Base-by-base conservation (phyloP, 371 early-diverging fungal genomes). In the Mortierella sp. region DNA sequence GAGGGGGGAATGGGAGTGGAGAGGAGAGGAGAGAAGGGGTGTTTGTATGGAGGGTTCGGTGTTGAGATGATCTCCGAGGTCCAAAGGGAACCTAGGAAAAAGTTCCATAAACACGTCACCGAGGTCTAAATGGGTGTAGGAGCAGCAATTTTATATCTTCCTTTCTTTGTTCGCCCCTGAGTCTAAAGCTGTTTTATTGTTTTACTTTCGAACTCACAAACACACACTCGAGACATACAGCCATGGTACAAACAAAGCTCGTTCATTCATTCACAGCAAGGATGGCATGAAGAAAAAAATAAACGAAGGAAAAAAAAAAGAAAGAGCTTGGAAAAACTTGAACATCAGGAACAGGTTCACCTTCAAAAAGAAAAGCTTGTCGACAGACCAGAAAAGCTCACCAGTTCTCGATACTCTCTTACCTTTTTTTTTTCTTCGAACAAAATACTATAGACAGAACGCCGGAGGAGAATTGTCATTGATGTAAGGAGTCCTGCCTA, bases 391-490 rank as follows among this genome's bases (percentile, higher is more conserved):
- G 10, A 38, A 68, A 42, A 21, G 21, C 68, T 42, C 10, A 68
- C 21, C 16, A 31, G 38, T 21, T 31, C 38, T 21, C 8, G 21
- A 9, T 9, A 65, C 38, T 34, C 19, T 65, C 10, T 21, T 13
- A 11, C 3, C 31, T 38, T 38, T 65, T 3, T 38, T n/a, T n/a
- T n/a, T n/a, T n/a, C n/a, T n/a, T n/a, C 3, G 16, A 14, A 24
- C 31, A 21, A 34, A 34, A n/a, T n/a, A n/a, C 38, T 5, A 19
- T 75, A 77, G 78, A 10, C 73, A 8, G 82, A 79, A 47, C 45
- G 82, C 21, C 82, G 82, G 73, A 72, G 79, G 55, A 70, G 79
- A 65, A 54, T 71, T 38, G 79, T 73, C 34, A 16, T 75, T 24
- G 75, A 82, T 58, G 82, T 82, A 76, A 80, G 73, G 52, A 50